A percentile compares a stretch with the other conserved stretches of the same genome.
Evolutionary conservation across 1,139 yeast species (phyloP).

Genomic region (Hyphopichia burtonii): DNA sequence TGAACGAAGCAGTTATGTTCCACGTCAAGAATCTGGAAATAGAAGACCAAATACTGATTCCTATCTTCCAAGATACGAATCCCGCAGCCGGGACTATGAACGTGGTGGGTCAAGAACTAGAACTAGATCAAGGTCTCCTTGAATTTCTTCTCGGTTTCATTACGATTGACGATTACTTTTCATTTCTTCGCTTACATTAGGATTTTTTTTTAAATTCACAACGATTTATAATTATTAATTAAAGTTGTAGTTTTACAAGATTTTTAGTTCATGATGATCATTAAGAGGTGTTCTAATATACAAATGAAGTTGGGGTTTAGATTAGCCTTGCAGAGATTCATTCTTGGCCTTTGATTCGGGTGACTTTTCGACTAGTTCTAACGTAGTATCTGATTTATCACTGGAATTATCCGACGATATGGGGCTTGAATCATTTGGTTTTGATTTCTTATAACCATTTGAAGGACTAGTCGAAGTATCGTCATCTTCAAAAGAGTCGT

Average conservation of each 20-base stretch:
- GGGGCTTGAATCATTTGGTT: background rate
- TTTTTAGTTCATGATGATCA: background rate
- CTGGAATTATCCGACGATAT: background rate
- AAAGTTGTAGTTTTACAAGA: background rate
- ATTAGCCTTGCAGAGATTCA: too few relatives aligned
- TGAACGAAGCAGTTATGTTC: constrained; percentile 16
- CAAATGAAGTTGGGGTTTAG: too few relatives aligned
- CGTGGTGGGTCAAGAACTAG: constrained; percentile 15
- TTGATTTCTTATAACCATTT: background rate
- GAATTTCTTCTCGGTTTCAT: background rate
- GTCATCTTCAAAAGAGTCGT: background rate
- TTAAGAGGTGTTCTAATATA: background rate
- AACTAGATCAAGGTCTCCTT: constrained; percentile 16
- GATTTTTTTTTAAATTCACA: background rate
- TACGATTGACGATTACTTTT: background rate
- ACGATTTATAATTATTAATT: background rate
- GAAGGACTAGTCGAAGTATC: background rate
- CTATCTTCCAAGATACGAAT: constrained; percentile 14
- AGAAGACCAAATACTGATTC: constrained; percentile 15
- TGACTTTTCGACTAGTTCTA: background rate
- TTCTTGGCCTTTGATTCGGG: too few relatives aligned
- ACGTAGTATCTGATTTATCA: background rate
- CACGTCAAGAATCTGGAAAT: constrained; percentile 7
- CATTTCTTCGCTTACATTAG: background rate
- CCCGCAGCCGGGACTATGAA: constrained; percentile 8